phyloP scores from a whole-genome alignment of 306 rosid genomes.

The Crataegus laevigata region DNA sequence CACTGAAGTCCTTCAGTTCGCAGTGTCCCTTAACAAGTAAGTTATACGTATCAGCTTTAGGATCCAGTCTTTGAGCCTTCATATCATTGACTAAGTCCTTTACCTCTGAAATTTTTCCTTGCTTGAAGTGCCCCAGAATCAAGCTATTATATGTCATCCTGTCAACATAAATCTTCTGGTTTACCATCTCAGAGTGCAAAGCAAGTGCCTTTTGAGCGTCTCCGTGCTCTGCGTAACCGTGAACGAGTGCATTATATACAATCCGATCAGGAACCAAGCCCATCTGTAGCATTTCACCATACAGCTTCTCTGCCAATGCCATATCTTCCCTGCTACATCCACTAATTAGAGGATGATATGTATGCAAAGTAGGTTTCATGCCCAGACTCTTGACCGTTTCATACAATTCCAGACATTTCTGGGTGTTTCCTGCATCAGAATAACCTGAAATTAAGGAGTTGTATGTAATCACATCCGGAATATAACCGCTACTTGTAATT shows the following conservation, averaged over 20 bases:
- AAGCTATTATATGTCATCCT: slow-evolving; percentile 73
- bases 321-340: slow-evolving; percentile 45
- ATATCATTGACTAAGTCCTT: slow-evolving; percentile 51
- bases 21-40: slow-evolving; percentile 69
- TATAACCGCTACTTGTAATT: slow-evolving; percentile 36
- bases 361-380: slow-evolving; percentile 53
- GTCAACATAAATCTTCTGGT: slow-evolving; percentile 44
- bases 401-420: slow-evolving; percentile 55
- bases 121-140: slow-evolving; percentile 58
- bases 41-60: slow-evolving; percentile 62
- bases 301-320: slow-evolving; percentile 39
- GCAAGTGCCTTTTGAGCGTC: slow-evolving; percentile 43
- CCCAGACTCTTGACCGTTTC: slow-evolving; percentile 51
- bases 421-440: slow-evolving; percentile 37
- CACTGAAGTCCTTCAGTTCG: slow-evolving; percentile 47
- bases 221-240: slow-evolving; percentile 47
- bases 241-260: slow-evolving; percentile 50
- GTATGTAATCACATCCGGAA: slow-evolving; percentile 68
- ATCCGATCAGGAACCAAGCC: slow-evolving; percentile 54
- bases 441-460: slow-evolving; percentile 74
- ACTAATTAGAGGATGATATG: slow-evolving; percentile 60
- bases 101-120: slow-evolving; percentile 39
- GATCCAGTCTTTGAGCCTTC: slow-evolving; percentile 64
- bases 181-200: slow-evolving; percentile 49
- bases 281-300: slow-evolving; percentile 46